phyloP scores from a whole-genome alignment of 2,329 filamentous ascomycete species.

The Atkinsonella hypoxylon region DNA sequence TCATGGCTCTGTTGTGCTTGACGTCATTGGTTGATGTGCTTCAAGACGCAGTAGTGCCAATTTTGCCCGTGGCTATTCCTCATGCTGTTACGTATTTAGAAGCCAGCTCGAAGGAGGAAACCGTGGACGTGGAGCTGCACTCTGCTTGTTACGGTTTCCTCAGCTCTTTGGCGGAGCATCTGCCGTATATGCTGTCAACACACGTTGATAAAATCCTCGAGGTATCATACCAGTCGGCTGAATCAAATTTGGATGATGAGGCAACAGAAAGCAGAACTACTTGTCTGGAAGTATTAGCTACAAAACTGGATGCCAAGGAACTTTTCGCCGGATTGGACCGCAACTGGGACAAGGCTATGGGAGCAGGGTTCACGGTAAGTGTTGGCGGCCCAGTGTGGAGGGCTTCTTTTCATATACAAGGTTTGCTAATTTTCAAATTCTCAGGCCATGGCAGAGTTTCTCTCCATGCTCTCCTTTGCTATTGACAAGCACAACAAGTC shows the following conservation, averaged over 20 bases:
- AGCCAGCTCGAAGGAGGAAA: conserved; percentile 41
- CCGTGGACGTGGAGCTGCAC: conserved; percentile 53
- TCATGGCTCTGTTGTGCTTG: conserved; percentile 80
- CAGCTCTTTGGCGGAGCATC: conserved; percentile 64
- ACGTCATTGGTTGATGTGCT: conserved; percentile 83
- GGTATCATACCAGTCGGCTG: conserved; percentile 61
- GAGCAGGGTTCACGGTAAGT: conserved; percentile 49
- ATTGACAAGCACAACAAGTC: conserved; percentile 71
- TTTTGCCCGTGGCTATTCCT: conserved; percentile 65
- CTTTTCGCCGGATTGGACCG: conserved; percentile 61
- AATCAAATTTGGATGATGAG: conserved; percentile 45
- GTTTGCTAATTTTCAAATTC: not conserved
- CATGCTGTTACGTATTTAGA: conserved; percentile 61
- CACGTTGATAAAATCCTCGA: conserved; percentile 62
- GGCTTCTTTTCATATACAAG: no score
- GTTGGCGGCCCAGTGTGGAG: not conserved
- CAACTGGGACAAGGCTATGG: conserved; percentile 57
- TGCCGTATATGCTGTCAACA: conserved; percentile 80
- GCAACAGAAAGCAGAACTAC: conserved; percentile 53
- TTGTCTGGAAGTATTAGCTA: conserved; percentile 64
- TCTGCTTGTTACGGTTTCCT: conserved; percentile 75
- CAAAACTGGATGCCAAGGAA: conserved; percentile 65
- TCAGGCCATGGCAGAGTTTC: conserved; percentile 54
- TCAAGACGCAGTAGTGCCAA: conserved; percentile 71
- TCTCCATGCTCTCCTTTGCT: conserved; percentile 56